Evolutionary conservation across 163 green algal species (phyloP), one percentile per base, ranked within the genome.

Genomic region (Prototheca wickerhamii): DNA sequence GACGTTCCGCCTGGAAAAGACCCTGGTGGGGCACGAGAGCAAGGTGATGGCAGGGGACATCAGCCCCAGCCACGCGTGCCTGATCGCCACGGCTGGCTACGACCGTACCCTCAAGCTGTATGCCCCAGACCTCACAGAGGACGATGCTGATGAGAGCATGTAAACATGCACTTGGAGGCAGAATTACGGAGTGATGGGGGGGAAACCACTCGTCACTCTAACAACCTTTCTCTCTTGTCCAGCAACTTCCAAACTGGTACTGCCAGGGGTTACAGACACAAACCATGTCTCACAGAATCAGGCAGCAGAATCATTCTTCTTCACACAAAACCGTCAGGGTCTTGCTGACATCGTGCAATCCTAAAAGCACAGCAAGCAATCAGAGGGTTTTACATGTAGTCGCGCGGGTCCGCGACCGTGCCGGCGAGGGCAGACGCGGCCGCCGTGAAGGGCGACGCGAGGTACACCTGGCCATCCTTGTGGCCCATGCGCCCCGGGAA

Each of bases 401-500:
- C 89, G 8, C 91, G 76, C 0, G 91, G 91, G 67, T 97, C 91
- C 49, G 83, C 84, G 32, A 97, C 89, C 26, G 60, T 72, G 33
- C 90, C 90, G 30, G 79, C 77, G 20, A 97, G 77, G 7, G 91
- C 91, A 0, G 83, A 94, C 1, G 91, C 89, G 20, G 91, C 91
- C 5, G 91, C 91, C 3, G 91, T 97, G 76, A 84, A 97, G 31
- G 91, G 91, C 3, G 85, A 95, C 2, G 91, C 91, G 35, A 97
- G 77, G 80, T 96, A 97, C 37, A 97, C 84, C 76, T 95, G 85
- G 23, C 88, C 91, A 67, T 97, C 90, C 78, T 97, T 97, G 84
- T 96, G 84, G 4, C 91, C 91, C 91, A 97, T 97, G 54, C 91
- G 83, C 25, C 91, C 91, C 4, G 91, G 91, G 87, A 97, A 97